Evolutionary conservation across 768 basidiomycete genomes (phyloP).

Genomic region (Leucocoprinus birnbaumii): DNA sequence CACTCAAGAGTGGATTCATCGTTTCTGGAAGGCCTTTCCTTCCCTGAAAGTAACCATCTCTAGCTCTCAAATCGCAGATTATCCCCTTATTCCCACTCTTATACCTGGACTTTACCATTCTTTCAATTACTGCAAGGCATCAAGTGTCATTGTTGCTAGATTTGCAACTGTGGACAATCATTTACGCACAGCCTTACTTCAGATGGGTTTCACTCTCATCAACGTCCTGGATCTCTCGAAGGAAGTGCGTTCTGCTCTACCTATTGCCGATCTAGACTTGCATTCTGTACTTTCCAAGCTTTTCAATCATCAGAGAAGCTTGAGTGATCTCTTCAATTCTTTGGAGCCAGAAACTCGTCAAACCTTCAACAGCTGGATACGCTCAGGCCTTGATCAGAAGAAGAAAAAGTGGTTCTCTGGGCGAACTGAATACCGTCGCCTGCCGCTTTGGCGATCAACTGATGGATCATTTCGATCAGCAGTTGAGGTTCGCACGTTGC

Average conservation of each 20-base stretch:
- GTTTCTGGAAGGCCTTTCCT: constrained; percentile 28
- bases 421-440: neutral
- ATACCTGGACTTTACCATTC: constrained; percentile 26
- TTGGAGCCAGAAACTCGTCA: neutral
- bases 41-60: constrained; percentile 10
- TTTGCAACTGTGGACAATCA: constrained; percentile 3
- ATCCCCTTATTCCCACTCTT: constrained; percentile 33
- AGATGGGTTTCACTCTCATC: constrained; percentile 11
- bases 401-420: neutral
- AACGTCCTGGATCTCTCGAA: constrained; percentile 15
- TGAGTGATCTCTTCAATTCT: neutral
- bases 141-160: constrained; percentile 21
- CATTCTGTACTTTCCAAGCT: neutral
- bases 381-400: neutral
- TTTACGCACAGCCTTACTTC: constrained; percentile 28
- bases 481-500: constrained; percentile 4
- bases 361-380: neutral
- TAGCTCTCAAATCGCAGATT: constrained; percentile 17
- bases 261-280: neutral
- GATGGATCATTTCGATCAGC: constrained; percentile 3
- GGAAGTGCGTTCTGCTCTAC: constrained; percentile 11
- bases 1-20: constrained; percentile 21
- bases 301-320: neutral
- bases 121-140: constrained; percentile 23
- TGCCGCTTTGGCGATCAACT: constrained; percentile 3